Evolutionary conservation across 1,284 basidiomycete genomes (phyloP), one percentile per base, ranked within the genome.

Genomic region (Ceratobasidium papillatum): DNA sequence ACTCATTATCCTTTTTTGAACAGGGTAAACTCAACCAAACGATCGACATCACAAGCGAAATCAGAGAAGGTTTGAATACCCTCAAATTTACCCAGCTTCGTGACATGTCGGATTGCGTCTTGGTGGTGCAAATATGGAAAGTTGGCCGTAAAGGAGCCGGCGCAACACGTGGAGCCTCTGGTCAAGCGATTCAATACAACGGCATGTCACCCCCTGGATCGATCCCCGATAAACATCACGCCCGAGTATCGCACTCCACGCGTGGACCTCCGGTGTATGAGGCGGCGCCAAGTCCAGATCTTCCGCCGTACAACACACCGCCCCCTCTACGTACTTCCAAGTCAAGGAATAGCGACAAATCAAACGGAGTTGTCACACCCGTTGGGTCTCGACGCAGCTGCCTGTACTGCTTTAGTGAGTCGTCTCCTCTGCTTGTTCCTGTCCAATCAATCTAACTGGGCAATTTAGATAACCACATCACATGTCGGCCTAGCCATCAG

Each of bases 11-110:
- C 25, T 8, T 36, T 17, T 51, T 56, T 51, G 52, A 32, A 19
- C n/a, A 68, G 68, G 68, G 68, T 22, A 71, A 71, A 58, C 43
- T 71, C 22, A 71, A 71, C 54, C 68, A 71, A 71, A 71, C 68
- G 17, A 71, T 71, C 41, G 68, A 71, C 56, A 71, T 71, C 19
- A 71, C 68, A 32, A 71, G 68, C 68, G 68, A 71, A 47, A 71
- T 71, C 30, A 71, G 56, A 71, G 68, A 71, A 71, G 68, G 68
- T 9, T 22, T 71, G 38, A 71, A 71, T 25, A 71, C 68, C 1
- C 68, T 71, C 68, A 71, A 71, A 49, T 71, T 71, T 30, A 71
- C 68, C 32, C 68, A 71, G 45, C 68, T 71, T 43, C 52, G 68
- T 19, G 68, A 71, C 38, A 71, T 71, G 68, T 71, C 68, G 7